Base-by-base conservation (phyloP, 1,284 basidiomycete species). In the Rhodofomes roseus region DNA sequence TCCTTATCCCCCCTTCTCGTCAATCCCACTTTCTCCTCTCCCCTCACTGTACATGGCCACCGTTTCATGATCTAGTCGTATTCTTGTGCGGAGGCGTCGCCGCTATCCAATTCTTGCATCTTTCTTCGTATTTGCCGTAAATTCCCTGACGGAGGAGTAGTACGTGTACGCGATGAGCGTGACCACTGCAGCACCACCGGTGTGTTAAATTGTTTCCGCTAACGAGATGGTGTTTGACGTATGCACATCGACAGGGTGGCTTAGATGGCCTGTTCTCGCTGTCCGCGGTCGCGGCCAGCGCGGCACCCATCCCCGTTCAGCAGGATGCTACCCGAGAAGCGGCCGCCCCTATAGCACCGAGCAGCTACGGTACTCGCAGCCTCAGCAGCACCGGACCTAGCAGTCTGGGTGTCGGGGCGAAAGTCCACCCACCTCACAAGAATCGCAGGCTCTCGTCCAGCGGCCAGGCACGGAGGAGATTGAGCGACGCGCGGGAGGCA, bases 401-500 rank as follows among this genome's bases (percentile, higher is more conserved):
- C 54, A 68, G 60, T 36, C 51, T 63, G 23, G 65, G 66, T 2
- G 58, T 66, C 23, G 66, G 65, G 8, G 56, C 62, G 39, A 71
- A 72, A 63, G 62, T 68, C 16, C 71, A 74, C 39, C 65, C 70
- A 54, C 71, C 67, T 12, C 65, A 70, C 59, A 77, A 83, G 72
- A 83, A 87, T 60, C 86, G 90, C 57, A 77, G 89, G 31, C 73
- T 89, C 39, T 85, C 87, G 16, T 89, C 87, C 0, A 80, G 83
- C 9, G 85, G 87, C 16, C 85, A 87, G 73, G 77, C 82, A 12
- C 82, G 82, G 68, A 79, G 88, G 65, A 79, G 89, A 60, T 71
- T 89, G 65, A 90, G 87, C 71, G 89, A 92, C 71, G 89, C 89
- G 40, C 78, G 87, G 56, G 89, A 90, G 72, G 89, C 89, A 44